These are phyloP conservation scores for Coemansia sp. DNA, from an alignment of 192 early-diverging fungal species.

Conservation along the genomic window DNA sequence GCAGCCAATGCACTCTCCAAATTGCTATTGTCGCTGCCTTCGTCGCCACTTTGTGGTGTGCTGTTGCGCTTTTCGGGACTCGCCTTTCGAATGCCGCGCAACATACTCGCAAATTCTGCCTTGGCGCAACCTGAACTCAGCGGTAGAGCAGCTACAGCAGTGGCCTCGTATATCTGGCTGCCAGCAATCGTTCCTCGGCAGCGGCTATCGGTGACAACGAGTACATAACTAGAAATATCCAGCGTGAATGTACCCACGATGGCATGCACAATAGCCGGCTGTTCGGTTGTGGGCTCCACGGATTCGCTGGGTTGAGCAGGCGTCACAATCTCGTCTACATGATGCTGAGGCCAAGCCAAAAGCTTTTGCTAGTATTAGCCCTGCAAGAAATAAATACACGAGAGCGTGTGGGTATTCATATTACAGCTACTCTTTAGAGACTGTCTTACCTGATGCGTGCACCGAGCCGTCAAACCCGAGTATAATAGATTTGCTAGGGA, in stretches of 20 bases:
- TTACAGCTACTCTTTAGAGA: background rate
- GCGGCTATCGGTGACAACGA: constrained; percentile 39
- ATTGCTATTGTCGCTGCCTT: background rate
- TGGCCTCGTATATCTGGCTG: constrained; percentile 32
- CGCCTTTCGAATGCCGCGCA: background rate
- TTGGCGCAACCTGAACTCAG: constrained; percentile 29
- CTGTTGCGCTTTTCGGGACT: background rate
- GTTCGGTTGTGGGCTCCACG: background rate
- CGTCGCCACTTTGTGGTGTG: background rate
- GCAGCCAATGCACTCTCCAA: background rate
- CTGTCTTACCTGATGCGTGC: constrained; percentile 15
- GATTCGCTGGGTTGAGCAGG: background rate
- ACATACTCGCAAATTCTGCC: constrained; percentile 15
- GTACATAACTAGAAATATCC: constrained; percentile 34
- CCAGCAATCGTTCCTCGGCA: constrained; percentile 33
- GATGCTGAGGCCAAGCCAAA: background rate
- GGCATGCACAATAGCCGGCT: constrained; percentile 27
- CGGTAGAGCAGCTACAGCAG: constrained; percentile 32
- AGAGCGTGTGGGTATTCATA: background rate
- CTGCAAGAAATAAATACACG: background rate
- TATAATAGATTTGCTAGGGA: constrained; percentile 21
- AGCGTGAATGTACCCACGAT: constrained; percentile 42
- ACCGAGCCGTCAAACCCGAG: constrained; percentile 33
- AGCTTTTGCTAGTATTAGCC: background rate
- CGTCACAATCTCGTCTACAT: constrained; percentile 4